These are phyloP conservation scores for Cerioporus squamosus DNA, from an alignment of 1,284 basidiomycete genomes.

Conservation along the genomic window DNA sequence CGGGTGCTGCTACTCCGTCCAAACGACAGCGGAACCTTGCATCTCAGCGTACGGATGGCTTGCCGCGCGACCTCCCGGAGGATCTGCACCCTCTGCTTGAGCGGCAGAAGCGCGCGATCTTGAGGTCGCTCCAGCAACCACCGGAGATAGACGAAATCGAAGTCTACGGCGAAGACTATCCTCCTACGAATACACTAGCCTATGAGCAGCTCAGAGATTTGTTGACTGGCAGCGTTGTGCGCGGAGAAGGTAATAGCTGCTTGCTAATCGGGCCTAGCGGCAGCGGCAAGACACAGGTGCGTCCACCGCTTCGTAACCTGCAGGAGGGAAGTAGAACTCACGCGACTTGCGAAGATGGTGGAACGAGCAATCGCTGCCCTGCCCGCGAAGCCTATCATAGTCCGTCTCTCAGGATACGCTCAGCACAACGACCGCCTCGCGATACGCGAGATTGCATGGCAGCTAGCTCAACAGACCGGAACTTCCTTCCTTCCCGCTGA, in stretches of 20 bases:
- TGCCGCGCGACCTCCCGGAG: slow-evolving; percentile 36
- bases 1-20: slow-evolving; percentile 24
- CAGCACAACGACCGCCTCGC: slow-evolving; percentile 88
- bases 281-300: slow-evolving; percentile 82
- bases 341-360: slow-evolving; percentile 49
- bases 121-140: slow-evolving; percentile 49
- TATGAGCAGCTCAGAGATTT: slow-evolving; percentile 62
- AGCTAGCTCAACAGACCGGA: slow-evolving; percentile 75
- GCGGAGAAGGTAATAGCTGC: slow-evolving; percentile 91
- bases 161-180: slow-evolving; percentile 34
- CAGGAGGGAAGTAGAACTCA: slow-evolving; percentile 5
- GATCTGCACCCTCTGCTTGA: slow-evolving; percentile 48
- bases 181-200: slow-evolving; percentile 53
- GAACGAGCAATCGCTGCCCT: slow-evolving; percentile 56
- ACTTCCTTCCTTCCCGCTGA: slow-evolving; percentile 50
- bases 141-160: slow-evolving; percentile 29
- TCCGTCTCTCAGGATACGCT: slow-evolving; percentile 85
- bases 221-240: slow-evolving; percentile 70
- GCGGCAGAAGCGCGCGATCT: slow-evolving; percentile 62
- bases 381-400: slow-evolving; percentile 61
- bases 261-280: slow-evolving; percentile 83
- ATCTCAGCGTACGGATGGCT: slow-evolving; percentile 21
- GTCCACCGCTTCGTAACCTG: slow-evolving; percentile 32
- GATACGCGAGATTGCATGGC: slow-evolving; percentile 90
- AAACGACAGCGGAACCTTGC: slow-evolving; percentile 30